Evolutionary conservation across 768 basidiomycete species (phyloP).

Genomic region (Fomitopsis pulvina): DNA sequence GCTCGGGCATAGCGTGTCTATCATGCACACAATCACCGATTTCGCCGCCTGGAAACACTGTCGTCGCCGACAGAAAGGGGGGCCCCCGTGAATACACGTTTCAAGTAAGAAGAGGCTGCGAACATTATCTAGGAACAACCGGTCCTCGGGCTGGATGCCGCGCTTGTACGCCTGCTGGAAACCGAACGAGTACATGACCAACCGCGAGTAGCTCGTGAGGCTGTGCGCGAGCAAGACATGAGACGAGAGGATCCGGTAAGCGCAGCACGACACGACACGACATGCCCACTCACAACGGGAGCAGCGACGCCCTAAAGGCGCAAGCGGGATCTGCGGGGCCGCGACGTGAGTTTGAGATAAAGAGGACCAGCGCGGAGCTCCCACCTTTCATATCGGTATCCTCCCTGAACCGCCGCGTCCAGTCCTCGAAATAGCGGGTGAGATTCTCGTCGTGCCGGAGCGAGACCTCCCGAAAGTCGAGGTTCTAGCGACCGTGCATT

Average conservation of each 20-base stretch:
- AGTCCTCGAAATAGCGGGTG: constrained; percentile 57
- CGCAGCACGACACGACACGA: not conserved
- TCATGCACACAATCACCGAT: constrained; percentile 56
- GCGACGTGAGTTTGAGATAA: too few species aligned
- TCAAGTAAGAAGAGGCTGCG: constrained; percentile 6
- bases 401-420: constrained; percentile 50
- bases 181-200: constrained; percentile 84
- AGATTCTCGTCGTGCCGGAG: constrained; percentile 52
- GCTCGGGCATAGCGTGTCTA: constrained; percentile 57
- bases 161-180: constrained; percentile 79
- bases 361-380: too few species aligned
- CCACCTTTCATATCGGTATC: constrained; percentile 55
- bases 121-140: constrained; percentile 65
- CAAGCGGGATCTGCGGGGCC: constrained; percentile 57
- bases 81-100: too few species aligned
- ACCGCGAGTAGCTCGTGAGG: constrained; percentile 68
- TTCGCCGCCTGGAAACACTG: constrained; percentile 72
- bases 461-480: constrained; percentile 65
- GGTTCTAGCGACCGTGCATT: too few species aligned
- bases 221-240: too few species aligned
- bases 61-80: constrained; percentile 4
- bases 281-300: constrained; percentile 58
- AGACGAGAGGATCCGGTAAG: not conserved
- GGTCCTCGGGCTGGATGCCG: constrained; percentile 54
- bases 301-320: constrained; percentile 54